Base-by-base conservation (phyloP, 1,284 basidiomycete species). In the Megacollybia platyphylla region DNA sequence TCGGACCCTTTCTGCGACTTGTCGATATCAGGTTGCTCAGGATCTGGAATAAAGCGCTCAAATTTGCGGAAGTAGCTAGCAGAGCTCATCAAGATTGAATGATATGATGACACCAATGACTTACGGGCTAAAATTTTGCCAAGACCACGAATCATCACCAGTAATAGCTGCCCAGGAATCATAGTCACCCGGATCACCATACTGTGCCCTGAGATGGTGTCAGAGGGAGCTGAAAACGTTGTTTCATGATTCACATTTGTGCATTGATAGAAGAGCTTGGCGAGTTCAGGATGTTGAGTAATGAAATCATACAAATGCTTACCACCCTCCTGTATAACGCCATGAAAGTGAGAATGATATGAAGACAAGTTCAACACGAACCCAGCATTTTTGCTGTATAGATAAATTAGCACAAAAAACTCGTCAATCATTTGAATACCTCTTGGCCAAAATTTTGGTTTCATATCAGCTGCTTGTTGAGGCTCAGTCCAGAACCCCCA, bases 251-350 rank as follows among this genome's bases (percentile, higher is more conserved):
- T 24, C 52, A 75, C 77, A 83, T 75, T 57, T 73, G 68, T 0
- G 78, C 80, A 47, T 83, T 83, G 41, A 79, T 71, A 10, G 76
- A 70, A 6, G 76, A 76, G 46, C 76, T 77, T 81, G 36, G 17
- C 38, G 20, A 13, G 7, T n/a, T 35, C 4, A 10, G 24, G 28
- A 39, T 43, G 45, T 15, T 18, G 40, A n/a, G n/a, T 39, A 29
- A 17, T 36, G 31, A 36, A 34, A 17, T 17, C 5, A 44, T 9
- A 38, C 2, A 27, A 20, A 15, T 28, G 9, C 15, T 36, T 13
- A 34, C 34, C 6, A 30, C 17, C 1, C 18, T 5, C 9, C 36
- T 37, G 20, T 37, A 13, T 10, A 10, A 15, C 10, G 11, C 13
- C 39, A 42, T 27, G 28, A 26, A 36, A 27, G 27, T 13, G 11